These are phyloP conservation scores for Magnusiomyces suaveolens DNA, from an alignment of 1,139 yeast species.

Conservation along the genomic window DNA sequence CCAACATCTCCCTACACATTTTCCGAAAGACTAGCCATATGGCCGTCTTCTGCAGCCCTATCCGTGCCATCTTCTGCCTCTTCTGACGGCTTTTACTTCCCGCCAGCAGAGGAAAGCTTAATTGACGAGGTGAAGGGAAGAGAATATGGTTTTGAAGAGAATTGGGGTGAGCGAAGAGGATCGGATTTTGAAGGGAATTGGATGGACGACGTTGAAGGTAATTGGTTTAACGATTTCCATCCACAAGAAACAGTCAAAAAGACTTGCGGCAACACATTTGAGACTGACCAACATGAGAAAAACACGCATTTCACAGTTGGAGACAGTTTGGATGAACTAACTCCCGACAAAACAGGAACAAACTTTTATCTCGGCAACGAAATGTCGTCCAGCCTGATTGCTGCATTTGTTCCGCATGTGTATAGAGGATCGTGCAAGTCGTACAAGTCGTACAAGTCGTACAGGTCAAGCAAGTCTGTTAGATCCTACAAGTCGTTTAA, in stretches of 20 bases:
- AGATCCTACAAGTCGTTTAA: background rate
- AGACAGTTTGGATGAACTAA: too few relatives aligned
- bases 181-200: too few relatives aligned
- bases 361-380: constrained; percentile 15
- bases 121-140: background rate
- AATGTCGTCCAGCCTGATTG: constrained; percentile 11
- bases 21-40: too few relatives aligned
- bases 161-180: background rate
- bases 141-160: background rate
- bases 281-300: background rate
- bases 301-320: too few relatives aligned
- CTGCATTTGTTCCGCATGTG: constrained; percentile 11
- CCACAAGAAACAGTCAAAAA: background rate
- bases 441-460: background rate
- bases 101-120: constrained; percentile 2
- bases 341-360: too few relatives aligned
- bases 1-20: too few relatives aligned
- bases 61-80: constrained; percentile 1
- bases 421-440: constrained; percentile 3
- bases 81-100: constrained; percentile 16
- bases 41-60: background rate
- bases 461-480: background rate
- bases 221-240: background rate
- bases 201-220: too few relatives aligned
- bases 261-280: background rate